A percentile compares a stretch with the other conserved stretches of the same genome.
These are phyloP conservation scores for Fusarium burgessii DNA, from an alignment of 2,329 filamentous ascomycete species.

Conservation along the genomic window DNA sequence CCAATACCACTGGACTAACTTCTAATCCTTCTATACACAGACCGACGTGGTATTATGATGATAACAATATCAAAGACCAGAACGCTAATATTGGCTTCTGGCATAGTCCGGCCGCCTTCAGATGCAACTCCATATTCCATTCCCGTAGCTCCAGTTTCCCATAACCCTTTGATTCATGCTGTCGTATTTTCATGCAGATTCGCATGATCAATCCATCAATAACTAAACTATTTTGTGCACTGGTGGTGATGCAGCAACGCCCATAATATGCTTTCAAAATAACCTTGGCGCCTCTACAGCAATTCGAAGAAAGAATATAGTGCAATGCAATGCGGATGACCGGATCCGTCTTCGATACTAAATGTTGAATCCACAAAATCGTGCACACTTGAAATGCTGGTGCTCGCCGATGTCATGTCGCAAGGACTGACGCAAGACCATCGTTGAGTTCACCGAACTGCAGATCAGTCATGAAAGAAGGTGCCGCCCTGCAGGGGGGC, in stretches of 20 bases:
- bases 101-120: constrained; percentile 38
- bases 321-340: constrained; percentile 48
- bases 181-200: constrained; percentile 48
- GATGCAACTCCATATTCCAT: constrained; percentile 45
- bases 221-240: constrained; percentile 40
- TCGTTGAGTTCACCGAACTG: constrained; percentile 2
- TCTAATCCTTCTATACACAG: constrained; percentile 41
- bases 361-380: constrained; percentile 37
- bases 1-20: constrained; percentile 21
- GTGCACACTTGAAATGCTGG: constrained; percentile 11
- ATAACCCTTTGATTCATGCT: constrained; percentile 43
- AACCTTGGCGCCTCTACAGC: constrained; percentile 49
- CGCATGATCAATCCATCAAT: constrained; percentile 42
- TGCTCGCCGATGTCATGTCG: constrained; percentile 29
- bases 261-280: constrained; percentile 52
- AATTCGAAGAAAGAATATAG: constrained; percentile 48
- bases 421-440: constrained; percentile 19
- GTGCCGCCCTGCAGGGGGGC: constrained; percentile 63
- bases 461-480: constrained; percentile 62
- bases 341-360: constrained; percentile 39
- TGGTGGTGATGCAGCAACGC: constrained; percentile 51
- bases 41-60: constrained; percentile 40
- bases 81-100: constrained; percentile 27
- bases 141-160: constrained; percentile 42
- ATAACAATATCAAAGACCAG: constrained; percentile 40